phyloP scores from a whole-genome alignment of 2,329 filamentous ascomycete genomes.

The Eurotiales sp. region DNA sequence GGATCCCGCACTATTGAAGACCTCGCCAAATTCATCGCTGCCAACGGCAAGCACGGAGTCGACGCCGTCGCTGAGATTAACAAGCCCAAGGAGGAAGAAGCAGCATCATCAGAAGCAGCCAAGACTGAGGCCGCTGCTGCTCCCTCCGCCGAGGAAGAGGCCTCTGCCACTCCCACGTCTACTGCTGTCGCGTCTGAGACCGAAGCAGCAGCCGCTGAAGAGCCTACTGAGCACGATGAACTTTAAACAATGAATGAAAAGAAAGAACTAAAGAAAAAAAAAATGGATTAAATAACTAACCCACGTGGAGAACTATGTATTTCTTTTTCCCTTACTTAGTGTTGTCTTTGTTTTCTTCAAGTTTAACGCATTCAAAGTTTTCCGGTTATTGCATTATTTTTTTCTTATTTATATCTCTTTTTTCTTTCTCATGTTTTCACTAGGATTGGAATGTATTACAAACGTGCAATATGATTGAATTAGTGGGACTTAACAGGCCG shows the following conservation, averaged over 20 bases:
- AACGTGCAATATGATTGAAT: background rate
- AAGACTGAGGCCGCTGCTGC: slow-evolving; percentile 22
- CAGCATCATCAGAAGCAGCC: too few species aligned
- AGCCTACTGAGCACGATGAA: slow-evolving; percentile 35
- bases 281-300: background rate
- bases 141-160: slow-evolving; percentile 17
- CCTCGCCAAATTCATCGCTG: slow-evolving; percentile 84
- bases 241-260: slow-evolving; percentile 24
- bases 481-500: background rate
- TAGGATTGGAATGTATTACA: background rate
- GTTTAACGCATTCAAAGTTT: too few species aligned
- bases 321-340: too few species aligned
- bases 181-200: slow-evolving; percentile 24
- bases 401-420: background rate
- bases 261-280: background rate
- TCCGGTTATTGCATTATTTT: too few species aligned
- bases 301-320: background rate
- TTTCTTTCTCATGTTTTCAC: background rate
- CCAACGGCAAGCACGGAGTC: slow-evolving; percentile 88
- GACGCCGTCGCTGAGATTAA: slow-evolving; percentile 58
- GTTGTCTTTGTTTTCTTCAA: too few species aligned
- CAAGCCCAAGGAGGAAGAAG: slow-evolving; percentile 48
- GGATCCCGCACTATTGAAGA: slow-evolving; percentile 89
- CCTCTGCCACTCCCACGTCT: slow-evolving; percentile 20
- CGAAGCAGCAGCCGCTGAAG: slow-evolving; percentile 16